Percentiles rank a stretch among this genome's conserved stretches.
Evolutionary conservation across 2,329 filamentous ascomycete genomes (phyloP).

Genomic region (Scytalidium sp.): DNA sequence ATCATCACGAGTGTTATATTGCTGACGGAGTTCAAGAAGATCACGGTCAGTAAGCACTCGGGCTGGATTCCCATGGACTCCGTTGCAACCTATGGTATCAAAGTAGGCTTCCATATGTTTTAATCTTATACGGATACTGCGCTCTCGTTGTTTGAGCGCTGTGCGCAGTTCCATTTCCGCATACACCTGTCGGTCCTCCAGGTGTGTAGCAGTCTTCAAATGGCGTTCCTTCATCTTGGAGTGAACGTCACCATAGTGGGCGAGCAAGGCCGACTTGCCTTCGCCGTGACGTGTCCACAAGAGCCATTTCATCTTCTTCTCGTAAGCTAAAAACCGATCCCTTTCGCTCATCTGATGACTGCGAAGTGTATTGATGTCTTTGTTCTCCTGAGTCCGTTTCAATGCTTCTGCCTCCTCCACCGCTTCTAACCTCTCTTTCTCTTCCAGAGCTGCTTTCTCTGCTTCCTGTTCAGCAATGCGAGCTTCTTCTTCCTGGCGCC

Average conservation of each 20-base stretch:
- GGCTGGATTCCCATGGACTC: constrained; percentile 37
- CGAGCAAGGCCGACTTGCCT: constrained; percentile 42
- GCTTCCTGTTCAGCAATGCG: constrained; percentile 43
- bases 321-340: constrained; percentile 48
- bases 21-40: constrained; percentile 55
- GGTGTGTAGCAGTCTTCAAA: constrained; percentile 46
- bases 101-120: constrained; percentile 67
- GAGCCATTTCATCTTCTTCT: constrained; percentile 43
- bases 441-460: constrained; percentile 42
- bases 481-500: constrained; percentile 46
- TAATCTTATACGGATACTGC: constrained; percentile 54
- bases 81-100: constrained; percentile 45
- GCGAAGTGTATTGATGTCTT: constrained; percentile 42
- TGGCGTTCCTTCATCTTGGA: constrained; percentile 55
- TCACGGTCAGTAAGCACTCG: constrained; percentile 58
- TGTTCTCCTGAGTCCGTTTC: constrained; percentile 40
- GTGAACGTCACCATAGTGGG: constrained; percentile 44
- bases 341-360: constrained; percentile 48
- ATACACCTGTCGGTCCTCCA: constrained; percentile 60
- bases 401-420: constrained; percentile 42
- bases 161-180: constrained; percentile 58
- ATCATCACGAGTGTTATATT: constrained; percentile 58
- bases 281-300: constrained; percentile 50
- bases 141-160: constrained; percentile 53
- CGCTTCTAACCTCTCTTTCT: constrained; percentile 39